Percentiles rank a stretch among this genome's conserved stretches.
Evolutionary conservation across 129 eudicot genomes (phyloP).

Genomic region (Lactuca saligna): DNA sequence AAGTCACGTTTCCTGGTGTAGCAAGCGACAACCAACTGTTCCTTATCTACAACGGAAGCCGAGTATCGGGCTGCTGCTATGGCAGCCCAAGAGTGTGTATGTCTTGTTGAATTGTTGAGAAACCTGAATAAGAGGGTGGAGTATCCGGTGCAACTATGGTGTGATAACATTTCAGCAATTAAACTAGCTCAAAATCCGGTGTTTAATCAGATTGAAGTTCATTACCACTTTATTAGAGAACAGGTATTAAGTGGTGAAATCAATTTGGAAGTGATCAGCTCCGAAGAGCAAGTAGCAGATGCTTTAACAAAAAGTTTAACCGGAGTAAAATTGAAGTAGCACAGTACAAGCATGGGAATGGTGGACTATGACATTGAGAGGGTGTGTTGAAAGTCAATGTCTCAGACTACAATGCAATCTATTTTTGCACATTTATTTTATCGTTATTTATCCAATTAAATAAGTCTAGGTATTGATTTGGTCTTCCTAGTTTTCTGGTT

Average conservation of each 20-base stretch:
- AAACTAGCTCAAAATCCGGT: constrained; percentile 4
- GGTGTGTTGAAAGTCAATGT: too few relatives aligned
- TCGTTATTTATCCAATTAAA: too few relatives aligned
- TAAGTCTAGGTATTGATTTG: too few relatives aligned
- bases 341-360: not conserved
- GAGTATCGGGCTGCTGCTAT: constrained; percentile 2
- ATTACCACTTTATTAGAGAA: not conserved
- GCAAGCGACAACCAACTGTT: constrained; percentile 3
- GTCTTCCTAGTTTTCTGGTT: too few relatives aligned
- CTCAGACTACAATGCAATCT: too few relatives aligned
- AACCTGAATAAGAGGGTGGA: not conserved
- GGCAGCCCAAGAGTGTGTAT: not conserved
- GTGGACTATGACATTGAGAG: not conserved
- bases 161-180: constrained; percentile 12
- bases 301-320: not conserved
- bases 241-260: not conserved
- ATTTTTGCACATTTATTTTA: too few relatives aligned
- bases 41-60: not conserved
- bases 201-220: not conserved
- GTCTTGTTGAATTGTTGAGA: not conserved
- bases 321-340: not conserved
- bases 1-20: not conserved
- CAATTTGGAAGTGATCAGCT: not conserved
- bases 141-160: not conserved
- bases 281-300: not conserved